Conservation (phyloP, 495 filamentous ascomycete species). For the Neurospora pannonica region DNA sequence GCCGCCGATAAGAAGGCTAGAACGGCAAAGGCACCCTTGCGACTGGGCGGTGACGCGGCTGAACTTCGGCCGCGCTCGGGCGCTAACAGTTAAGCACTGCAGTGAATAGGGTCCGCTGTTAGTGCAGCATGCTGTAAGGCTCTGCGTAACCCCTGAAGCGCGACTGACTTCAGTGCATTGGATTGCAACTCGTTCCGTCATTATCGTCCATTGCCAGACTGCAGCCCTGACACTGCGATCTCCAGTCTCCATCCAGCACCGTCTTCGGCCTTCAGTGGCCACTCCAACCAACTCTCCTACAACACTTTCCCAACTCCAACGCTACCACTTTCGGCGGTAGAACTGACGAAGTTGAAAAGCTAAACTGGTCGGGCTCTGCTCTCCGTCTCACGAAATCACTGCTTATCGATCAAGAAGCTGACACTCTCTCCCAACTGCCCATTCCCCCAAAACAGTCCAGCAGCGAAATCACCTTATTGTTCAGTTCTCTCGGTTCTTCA, state of each 20-base stretch:
- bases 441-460: not conserved
- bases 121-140: not conserved
- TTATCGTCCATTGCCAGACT: not conserved
- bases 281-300: not conserved
- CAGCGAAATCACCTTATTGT: not conserved
- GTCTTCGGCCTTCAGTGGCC: not conserved
- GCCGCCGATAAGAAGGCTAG: not conserved
- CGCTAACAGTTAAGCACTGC: not conserved
- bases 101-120: not conserved
- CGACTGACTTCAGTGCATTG: not conserved
- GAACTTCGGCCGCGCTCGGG: not conserved
- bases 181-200: not conserved
- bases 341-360: not conserved
- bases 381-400: conserved; percentile 1
- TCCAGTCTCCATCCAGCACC: not conserved
- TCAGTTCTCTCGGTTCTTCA: not conserved
- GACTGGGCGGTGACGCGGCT: conserved; percentile 6
- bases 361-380: conserved; percentile 18
- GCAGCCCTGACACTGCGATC: not conserved
- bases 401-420: not conserved
- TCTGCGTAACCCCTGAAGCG: not conserved
- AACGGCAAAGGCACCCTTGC: not conserved
- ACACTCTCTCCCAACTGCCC: not conserved
- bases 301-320: not conserved
- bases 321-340: not conserved